Base-by-base conservation (phyloP, 1,284 basidiomycete genomes). In the Sanghuangporus sanghuang region DNA sequence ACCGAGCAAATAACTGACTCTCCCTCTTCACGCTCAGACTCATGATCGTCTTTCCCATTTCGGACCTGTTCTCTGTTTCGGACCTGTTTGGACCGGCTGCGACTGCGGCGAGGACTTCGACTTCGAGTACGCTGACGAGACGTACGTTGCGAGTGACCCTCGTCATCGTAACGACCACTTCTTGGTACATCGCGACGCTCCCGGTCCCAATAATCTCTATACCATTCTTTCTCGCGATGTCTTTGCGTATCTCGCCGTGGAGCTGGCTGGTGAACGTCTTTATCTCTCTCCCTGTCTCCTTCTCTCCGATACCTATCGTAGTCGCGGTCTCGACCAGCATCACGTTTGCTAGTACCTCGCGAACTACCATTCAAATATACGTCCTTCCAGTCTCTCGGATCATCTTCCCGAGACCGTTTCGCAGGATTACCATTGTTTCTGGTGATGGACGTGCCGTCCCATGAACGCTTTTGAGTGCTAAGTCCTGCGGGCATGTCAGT, bases 401-500 rank as follows among this genome's bases (percentile, higher is more conserved):
- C 85, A 23, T 56, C 42, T 7, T 42, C 55, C 21, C 55, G 59
- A 18, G 52, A 32, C 16, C 62, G 59, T 36, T 64, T 64, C 16
- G 36, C n/a, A 57, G 55, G 21, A 61, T 58, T 38, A 18, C 58
- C 62, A 44, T 63, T 54, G 2, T 2, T 32, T 18, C 63, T 75
- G 70, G 80, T 76, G 69, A 40, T 27, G 6, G 23, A 23, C 18
- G 73, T 74, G 67, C 81, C 85, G 72, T 90, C 86, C 83, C 84
- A 84, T 68, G 85, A 78, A 75, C 87, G 86, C 86, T 92, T 91
- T 21, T 57, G 57, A 35, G n/a, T 58, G 62, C 62, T 63, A 75
- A 81, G 79, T 81, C 90, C 90, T 92, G 90, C 83, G 80, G 85
- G 79, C 74, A 86, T 78, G 81, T 90, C 89, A 91, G 89, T 86